Conservation (phyloP, 441 rosid species). For the Eugenia klotzschiana region DNA sequence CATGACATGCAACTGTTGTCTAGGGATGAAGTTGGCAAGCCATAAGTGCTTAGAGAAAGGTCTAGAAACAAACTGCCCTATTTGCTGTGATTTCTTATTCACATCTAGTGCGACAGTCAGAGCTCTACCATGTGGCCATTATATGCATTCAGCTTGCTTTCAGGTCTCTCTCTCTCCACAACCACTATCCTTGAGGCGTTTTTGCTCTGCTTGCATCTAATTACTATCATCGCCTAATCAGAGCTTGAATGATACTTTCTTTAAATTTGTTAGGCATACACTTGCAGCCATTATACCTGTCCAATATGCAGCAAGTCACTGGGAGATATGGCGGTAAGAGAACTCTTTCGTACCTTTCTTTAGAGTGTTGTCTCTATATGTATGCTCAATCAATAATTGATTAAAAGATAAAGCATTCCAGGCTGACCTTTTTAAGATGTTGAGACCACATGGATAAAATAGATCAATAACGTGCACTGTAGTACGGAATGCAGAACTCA, state of each 20-base stretch:
- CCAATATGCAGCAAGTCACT: conserved; percentile 75
- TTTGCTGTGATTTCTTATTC: conserved; percentile 62
- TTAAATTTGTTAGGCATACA: conserved; percentile 40
- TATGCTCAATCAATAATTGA: not conserved
- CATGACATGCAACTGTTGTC: conserved; percentile 74
- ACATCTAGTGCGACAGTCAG: conserved; percentile 56
- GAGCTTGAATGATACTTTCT: not conserved
- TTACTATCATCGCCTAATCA: not conserved
- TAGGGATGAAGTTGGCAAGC: conserved; percentile 47
- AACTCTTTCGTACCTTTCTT: not conserved
- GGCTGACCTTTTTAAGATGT: not conserved
- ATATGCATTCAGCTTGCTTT: conserved; percentile 73
- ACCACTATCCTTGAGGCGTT: not conserved
- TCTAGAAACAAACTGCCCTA: conserved; percentile 68
- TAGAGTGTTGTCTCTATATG: not conserved
- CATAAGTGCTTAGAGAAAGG: conserved; percentile 72
- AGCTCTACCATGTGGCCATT: conserved; percentile 81
- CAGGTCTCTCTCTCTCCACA: conserved; percentile 27
- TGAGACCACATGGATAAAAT: not conserved
- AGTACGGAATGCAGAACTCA: not conserved
- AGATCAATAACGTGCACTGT: not conserved
- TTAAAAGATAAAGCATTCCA: not conserved
- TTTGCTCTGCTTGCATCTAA: not conserved
- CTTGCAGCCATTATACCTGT: conserved; percentile 68
- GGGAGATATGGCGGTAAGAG: conserved; percentile 77